Evolutionary conservation across 305 asterid species (phyloP).

Genomic region (Fraxinus velutina): DNA sequence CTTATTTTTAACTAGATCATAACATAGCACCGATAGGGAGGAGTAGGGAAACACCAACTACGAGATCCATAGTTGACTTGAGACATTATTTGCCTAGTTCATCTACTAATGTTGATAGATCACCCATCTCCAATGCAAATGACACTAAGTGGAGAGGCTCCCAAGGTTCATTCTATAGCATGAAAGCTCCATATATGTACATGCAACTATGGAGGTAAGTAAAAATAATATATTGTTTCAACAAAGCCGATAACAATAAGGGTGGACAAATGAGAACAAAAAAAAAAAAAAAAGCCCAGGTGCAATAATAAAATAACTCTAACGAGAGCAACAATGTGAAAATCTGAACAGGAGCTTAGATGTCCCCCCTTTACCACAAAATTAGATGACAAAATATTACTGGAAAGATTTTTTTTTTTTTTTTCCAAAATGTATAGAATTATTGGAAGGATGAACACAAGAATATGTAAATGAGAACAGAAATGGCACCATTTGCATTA

Average conservation of each 20-base stretch:
- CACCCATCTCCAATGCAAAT: background rate
- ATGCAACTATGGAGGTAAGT: background rate
- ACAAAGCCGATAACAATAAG: background rate
- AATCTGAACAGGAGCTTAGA: background rate
- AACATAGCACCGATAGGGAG: background rate
- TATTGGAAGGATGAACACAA: background rate
- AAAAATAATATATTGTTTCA: background rate
- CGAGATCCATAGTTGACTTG: background rate
- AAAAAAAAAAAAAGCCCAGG: background rate
- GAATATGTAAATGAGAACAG: background rate
- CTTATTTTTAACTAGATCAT: background rate
- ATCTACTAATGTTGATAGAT: background rate
- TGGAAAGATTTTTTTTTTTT: background rate
- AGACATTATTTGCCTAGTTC: background rate
- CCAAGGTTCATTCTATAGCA: background rate
- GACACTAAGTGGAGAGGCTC: background rate
- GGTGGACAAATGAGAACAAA: background rate
- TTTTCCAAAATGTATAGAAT: background rate
- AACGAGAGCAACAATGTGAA: background rate
- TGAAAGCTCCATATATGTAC: background rate
- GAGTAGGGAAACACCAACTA: background rate
- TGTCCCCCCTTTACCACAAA: background rate
- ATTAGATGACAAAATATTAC: background rate
- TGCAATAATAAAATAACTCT: background rate
- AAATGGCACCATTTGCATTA: slow-evolving; percentile 64